These are phyloP conservation scores for Anthostomella pinea DNA, from an alignment of 2,329 filamentous ascomycete genomes.

Conservation along the genomic window DNA sequence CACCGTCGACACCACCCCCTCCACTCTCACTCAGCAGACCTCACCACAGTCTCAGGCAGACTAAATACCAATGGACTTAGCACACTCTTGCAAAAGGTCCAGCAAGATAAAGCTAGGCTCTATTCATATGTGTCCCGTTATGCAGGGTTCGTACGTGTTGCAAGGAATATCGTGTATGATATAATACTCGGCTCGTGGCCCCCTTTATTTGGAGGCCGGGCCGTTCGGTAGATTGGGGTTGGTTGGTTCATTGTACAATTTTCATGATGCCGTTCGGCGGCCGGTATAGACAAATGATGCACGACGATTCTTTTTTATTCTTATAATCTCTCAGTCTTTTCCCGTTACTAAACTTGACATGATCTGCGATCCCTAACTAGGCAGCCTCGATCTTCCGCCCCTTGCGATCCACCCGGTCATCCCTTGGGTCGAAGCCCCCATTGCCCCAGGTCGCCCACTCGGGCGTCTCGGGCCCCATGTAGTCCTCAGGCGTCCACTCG, in stretches of 20 bases:
- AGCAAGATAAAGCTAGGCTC: too few relatives aligned
- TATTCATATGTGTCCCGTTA: too few relatives aligned
- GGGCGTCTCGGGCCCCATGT: conserved; percentile 78
- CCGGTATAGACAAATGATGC: conserved; percentile 25
- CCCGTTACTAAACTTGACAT: too few relatives aligned
- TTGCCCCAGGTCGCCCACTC: conserved; percentile 96
- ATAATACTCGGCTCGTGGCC: conserved; percentile 24
- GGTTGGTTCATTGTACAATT: conserved; percentile 17
- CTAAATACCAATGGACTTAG: too few relatives aligned
- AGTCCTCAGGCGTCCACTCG: conserved; percentile 84
- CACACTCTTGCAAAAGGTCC: too few relatives aligned
- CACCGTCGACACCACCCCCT: conserved; percentile 7
- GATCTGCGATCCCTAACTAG: conserved; percentile 9
- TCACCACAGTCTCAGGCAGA: too few relatives aligned
- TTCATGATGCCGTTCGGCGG: conserved; percentile 21
- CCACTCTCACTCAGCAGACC: conserved; percentile 17
- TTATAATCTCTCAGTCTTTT: too few relatives aligned
- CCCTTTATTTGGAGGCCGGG: too few relatives aligned
- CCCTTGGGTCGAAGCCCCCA: conserved; percentile 88
- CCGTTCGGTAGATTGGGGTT: conserved; percentile 1
- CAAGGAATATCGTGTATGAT: conserved; percentile 29
- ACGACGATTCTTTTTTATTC: conserved; percentile 15
- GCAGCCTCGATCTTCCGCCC: conserved; percentile 60
- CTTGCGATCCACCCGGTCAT: conserved; percentile 84
- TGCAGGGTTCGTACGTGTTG: too few relatives aligned